These are phyloP conservation scores for Jamesozyma spencerorum DNA, from an alignment of 805 yeast species.

Conservation along the genomic window DNA sequence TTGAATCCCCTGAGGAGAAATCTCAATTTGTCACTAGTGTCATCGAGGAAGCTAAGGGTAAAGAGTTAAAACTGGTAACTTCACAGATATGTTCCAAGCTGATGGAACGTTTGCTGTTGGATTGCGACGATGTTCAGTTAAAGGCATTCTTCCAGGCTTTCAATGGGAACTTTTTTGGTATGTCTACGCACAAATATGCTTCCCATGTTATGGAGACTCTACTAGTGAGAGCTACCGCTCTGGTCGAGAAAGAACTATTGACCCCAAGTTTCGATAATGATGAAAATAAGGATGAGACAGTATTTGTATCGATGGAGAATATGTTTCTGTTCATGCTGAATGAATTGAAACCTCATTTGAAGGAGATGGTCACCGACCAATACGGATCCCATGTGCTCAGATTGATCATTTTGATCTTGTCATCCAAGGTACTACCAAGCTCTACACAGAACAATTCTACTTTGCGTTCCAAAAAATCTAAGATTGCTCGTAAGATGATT, in stretches of 20 bases:
- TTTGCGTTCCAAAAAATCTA: conserved; percentile 73
- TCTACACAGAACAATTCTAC: conserved; percentile 59
- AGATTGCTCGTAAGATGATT: conserved; percentile 87
- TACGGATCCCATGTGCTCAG: conserved; percentile 87
- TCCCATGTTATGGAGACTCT: conserved; percentile 91
- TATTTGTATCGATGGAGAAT: conserved; percentile 51
- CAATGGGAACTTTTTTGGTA: conserved; percentile 61
- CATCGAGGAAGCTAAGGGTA: conserved; percentile 77
- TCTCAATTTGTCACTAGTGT: conserved; percentile 65
- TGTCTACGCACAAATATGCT: conserved; percentile 80
- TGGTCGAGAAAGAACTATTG: conserved; percentile 64
- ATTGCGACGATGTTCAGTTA: conserved; percentile 55
- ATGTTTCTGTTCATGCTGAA: conserved; percentile 54
- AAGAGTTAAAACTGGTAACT: conserved; percentile 84
- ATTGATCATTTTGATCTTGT: conserved; percentile 54
- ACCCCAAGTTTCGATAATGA: conserved; percentile 33
- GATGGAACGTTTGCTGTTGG: conserved; percentile 73
- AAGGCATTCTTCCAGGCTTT: conserved; percentile 58
- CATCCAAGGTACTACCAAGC: conserved; percentile 75
- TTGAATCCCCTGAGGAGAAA: conserved; percentile 64
- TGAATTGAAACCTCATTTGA: conserved; percentile 54
- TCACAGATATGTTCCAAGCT: conserved; percentile 92
- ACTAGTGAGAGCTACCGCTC: conserved; percentile 61
- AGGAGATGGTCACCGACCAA: conserved; percentile 56
- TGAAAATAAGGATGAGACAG: conserved; percentile 30